Conservation (phyloP, 2,329 filamentous ascomycete genomes). For the Rhynchosporium graminicola region DNA sequence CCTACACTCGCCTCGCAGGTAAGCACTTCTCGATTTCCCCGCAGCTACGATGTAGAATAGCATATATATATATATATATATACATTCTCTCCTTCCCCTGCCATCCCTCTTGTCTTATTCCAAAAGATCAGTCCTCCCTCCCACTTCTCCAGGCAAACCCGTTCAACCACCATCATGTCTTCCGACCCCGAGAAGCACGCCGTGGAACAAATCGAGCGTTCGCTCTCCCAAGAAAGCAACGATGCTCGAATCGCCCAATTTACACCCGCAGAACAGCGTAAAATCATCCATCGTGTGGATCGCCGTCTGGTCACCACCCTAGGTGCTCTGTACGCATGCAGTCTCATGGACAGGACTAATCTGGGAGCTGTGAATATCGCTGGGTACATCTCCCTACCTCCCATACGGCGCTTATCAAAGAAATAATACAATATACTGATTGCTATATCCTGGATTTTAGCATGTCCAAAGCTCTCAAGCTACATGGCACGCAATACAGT, state of each 20-base stretch:
- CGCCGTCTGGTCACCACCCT: slow-evolving; percentile 61
- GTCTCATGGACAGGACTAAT: slow-evolving; percentile 79
- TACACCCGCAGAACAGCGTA: slow-evolving; percentile 61
- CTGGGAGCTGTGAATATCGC: slow-evolving; percentile 73
- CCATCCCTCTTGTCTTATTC: not conserved
- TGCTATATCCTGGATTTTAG: slow-evolving; percentile 10
- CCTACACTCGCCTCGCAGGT: not conserved
- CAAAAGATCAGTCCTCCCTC: too few relatives aligned
- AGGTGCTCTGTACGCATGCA: slow-evolving; percentile 71
- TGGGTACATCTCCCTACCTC: slow-evolving; percentile 45
- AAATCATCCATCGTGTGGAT: slow-evolving; percentile 71
- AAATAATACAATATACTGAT: too few relatives aligned
- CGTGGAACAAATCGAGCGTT: slow-evolving; percentile 26
- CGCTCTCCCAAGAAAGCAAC: slow-evolving; percentile 14
- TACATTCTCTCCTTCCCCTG: not conserved
- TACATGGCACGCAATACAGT: slow-evolving; percentile 20
- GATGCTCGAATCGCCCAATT: slow-evolving; percentile 43
- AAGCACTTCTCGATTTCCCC: not conserved
- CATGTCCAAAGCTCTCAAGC: slow-evolving; percentile 28
- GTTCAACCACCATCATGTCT: slow-evolving; percentile 8
- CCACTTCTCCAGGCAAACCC: too few relatives aligned
- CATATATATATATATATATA: too few relatives aligned
- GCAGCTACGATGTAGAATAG: not conserved
- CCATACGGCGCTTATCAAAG: too few relatives aligned
- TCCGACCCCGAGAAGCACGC: slow-evolving; percentile 23